Base-by-base conservation (phyloP, 2,329 filamentous ascomycete species). In the Trichoderma polysporum region DNA sequence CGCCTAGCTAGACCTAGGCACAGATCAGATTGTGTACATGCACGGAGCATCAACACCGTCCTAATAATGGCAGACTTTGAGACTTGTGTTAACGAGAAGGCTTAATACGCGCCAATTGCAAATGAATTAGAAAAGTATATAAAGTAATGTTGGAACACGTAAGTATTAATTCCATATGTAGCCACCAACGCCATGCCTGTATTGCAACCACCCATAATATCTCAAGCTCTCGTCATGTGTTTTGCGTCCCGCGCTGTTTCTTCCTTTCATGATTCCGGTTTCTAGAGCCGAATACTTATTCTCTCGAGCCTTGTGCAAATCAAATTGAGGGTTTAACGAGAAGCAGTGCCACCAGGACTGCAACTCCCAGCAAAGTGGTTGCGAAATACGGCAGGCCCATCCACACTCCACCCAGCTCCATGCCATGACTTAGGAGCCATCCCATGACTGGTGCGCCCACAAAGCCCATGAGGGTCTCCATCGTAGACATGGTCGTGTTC, bases 401-500 rank as follows among this genome's bases (percentile, higher is more conserved):
- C 81, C 80, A 85, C 0, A 70, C 64, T 0, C 81, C 84, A 1
- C 84, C 85, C 0, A 81, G 53, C 12, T 79, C 70, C 54, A 86
- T 71, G 0, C 85, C 85, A 1, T 73, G 69, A 39, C 79, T 77
- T 45, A 87, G 79, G 6, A 85, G 71, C 72, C 75, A 77, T 1
- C 82, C 83, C 37, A 87, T 74, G 0, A 81, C 68, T 0, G 85
- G 85, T 1, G 79, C 78, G 0, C 80, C 80, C 5, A 82, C 57
- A 68, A 86, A 79, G 2, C 80, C 70, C n/a, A 85, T 82, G 12
- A 82, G 47, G 9, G 80, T 82, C 68, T 88, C 84, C 35, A 84
- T 72, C 27, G 86, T 77, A 2, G 81, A 79, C 10, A 88, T 77
- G 4, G 84, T 76, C 4, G 82, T 84, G 72, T 87, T 88, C 27